Base-by-base conservation (phyloP, 192 early-diverging fungal species). In the Dispira parvispora region DNA sequence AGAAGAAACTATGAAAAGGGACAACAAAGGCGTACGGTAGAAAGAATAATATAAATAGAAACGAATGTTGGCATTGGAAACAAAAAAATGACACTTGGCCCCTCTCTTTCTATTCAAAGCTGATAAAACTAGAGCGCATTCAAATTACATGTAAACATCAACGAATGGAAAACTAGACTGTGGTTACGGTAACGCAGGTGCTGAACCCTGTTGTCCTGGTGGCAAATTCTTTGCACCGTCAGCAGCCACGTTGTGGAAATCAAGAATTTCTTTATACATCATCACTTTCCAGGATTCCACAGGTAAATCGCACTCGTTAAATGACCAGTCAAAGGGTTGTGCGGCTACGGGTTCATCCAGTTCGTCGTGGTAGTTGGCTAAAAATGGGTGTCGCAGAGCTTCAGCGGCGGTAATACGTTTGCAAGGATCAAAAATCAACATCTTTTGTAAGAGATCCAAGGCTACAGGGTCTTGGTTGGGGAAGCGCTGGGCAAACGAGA, bases 361-460 rank as follows among this genome's bases (percentile, higher is more conserved):
- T 52, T 87, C 85, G 72, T 96, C 93, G 69, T 94, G 89, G 69
- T 91, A 94, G 12, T 84, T 86, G 62, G 86, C 88, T 23, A 96
- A 74, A 65, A 93, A 96, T 47, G 89, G 85, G 68, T 96, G 94
- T 5, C 82, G 80, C 43, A 96, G 75, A 13, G 91, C 91, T 68
- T 96, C 79, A 49, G 77, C 77, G 6, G 91, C 91, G 62, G 79
- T 93, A 56, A 93, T 91, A 61, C 94, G 84, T 74, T 86, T 90
- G 62, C 80, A 80, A 62, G 91, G 90, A 69, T 96, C 94, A 76
- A 91, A 96, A 14, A 92, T 87, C 13, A 96, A 76, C 88, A 93
- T 92, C 70, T 77, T 88, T 63, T 88, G 87, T 14, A 96, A 77
- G 65, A 96, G 80, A 67, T 94, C 90, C 46, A 92, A 70, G 0